These are phyloP conservation scores for Xylaria arbuscula DNA, from an alignment of 2,329 filamentous ascomycete genomes.

Conservation along the genomic window DNA sequence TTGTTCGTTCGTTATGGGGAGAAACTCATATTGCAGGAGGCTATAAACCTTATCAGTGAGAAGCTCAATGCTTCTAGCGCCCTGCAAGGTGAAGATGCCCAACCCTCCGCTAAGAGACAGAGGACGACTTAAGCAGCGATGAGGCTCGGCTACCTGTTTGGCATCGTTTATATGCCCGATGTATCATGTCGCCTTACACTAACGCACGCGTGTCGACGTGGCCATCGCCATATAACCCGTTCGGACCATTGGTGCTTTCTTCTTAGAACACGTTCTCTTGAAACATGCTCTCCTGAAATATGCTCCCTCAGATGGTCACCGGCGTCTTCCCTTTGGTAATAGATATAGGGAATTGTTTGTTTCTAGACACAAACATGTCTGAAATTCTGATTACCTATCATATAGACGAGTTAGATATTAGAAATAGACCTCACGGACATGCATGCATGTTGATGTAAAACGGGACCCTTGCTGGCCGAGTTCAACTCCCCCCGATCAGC, in stretches of 20 bases:
- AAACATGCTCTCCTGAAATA: neutral
- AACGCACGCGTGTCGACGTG: neutral
- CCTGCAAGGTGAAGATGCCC: constrained; percentile 34
- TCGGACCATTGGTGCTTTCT: neutral
- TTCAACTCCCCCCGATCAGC: neutral
- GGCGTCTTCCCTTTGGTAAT: neutral
- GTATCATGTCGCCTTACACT: neutral
- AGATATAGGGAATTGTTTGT: neutral
- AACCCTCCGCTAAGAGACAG: constrained; percentile 49
- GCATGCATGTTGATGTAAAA: neutral
- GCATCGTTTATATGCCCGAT: neutral
- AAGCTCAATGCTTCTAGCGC: constrained; percentile 41
- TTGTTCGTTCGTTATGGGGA: constrained; percentile 76
- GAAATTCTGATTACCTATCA: neutral
- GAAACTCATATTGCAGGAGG: constrained; percentile 71
- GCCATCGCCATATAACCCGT: neutral
- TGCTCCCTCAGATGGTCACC: neutral
- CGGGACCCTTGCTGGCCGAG: too few species aligned
- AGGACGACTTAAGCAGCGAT: constrained; percentile 39
- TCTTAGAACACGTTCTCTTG: too few species aligned
- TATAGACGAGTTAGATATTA: constrained; percentile 17
- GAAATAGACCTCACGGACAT: constrained; percentile 26
- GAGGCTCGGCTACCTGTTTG: constrained; percentile 4
- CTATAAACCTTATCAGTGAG: constrained; percentile 55
- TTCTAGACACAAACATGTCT: neutral